Evolutionary conservation across 257 asterid genomes (phyloP).

Genomic region (Rubia yunnanensis): DNA sequence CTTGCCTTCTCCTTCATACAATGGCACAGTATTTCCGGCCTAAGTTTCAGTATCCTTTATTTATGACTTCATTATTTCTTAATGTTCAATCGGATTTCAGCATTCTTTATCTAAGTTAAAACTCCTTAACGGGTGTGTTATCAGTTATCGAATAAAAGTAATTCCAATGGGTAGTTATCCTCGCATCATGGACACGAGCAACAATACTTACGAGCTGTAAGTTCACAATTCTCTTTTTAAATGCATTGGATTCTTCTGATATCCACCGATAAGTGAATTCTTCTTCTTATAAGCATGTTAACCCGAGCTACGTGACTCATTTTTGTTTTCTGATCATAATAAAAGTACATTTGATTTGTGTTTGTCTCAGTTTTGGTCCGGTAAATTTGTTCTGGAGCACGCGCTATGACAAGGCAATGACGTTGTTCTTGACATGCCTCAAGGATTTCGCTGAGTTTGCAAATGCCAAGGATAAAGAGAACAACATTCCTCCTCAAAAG

Average conservation of each 20-base stretch:
- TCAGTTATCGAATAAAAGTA: conserved; percentile 83
- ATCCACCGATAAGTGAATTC: not conserved
- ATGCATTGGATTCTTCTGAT: not conserved
- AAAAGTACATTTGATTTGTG: not conserved
- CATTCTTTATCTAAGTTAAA: not conserved
- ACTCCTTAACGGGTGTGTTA: conserved; percentile 23
- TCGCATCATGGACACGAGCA: conserved; percentile 81
- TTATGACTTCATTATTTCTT: not conserved
- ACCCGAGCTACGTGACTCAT: not conserved
- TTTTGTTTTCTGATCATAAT: not conserved
- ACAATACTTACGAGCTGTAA: conserved; percentile 90
- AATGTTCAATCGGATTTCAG: not conserved
- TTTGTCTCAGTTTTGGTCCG: conserved; percentile 81
- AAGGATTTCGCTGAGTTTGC: conserved; percentile 98
- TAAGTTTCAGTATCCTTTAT: conserved; percentile 74
- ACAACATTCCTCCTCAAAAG: conserved; percentile 74
- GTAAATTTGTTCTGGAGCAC: conserved; percentile 99
- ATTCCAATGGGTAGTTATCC: conserved; percentile 99
- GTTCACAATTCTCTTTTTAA: conserved; percentile 12
- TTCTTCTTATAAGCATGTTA: not conserved
- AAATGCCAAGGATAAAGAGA: conserved; percentile 77
- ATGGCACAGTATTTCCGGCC: conserved; percentile 97
- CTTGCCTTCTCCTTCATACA: conserved; percentile 95
- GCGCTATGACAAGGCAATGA: conserved; percentile 98
- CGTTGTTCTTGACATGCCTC: conserved; percentile 76